Base-by-base conservation (phyloP, 495 filamentous ascomycete species). In the Trypethelium eluteriae region DNA sequence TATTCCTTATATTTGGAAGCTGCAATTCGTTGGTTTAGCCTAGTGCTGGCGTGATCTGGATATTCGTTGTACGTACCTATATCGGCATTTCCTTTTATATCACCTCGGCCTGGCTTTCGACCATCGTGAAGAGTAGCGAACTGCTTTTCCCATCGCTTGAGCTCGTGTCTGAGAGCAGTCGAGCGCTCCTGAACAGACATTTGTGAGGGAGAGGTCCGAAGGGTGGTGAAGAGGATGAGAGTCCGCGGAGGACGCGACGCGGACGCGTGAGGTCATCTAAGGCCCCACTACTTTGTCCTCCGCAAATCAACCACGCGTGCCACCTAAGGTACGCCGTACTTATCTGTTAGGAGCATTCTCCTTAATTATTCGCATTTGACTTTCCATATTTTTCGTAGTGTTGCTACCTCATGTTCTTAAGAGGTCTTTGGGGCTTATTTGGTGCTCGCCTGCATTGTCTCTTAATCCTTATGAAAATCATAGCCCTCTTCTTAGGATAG, bases 1-100 rank as follows among this genome's bases (percentile, higher is more conserved):
- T 98, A 98, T 68, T 91, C 86, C 71, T 93, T 96, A 77, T 98
- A 97, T 78, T 97, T 96, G 2, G 83, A 80, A 47, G 91, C 92
- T 95, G 68, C 39, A 69, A 53, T 59, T 34, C 53, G 18, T 7
- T 35, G 7, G 7, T 36, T 59, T 36, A 39, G 9, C 61, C 53
- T 32, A 41, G 2, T 35, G 56, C 63, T 70, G 65, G 66, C 38
- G 25, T 14, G 61, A 34, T 49, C 35, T 66, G 38, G 39, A 59
- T 16, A 38, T 44, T 14, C 56, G 35, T 57, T 10, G 10, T 59
- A 67, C 77, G 39, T 82, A 96, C 92, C 89, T 71, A 97, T 96
- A 2, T 84, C 84, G 9, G 85, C 85, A 70, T 92, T 85, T 66
- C 86, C 82, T 76, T 96, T 96, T 74, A 97, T 96, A 76, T 96